phyloP scores from a whole-genome alignment of 192 early-diverging fungal species.

The Entomortierella beljakovae region DNA sequence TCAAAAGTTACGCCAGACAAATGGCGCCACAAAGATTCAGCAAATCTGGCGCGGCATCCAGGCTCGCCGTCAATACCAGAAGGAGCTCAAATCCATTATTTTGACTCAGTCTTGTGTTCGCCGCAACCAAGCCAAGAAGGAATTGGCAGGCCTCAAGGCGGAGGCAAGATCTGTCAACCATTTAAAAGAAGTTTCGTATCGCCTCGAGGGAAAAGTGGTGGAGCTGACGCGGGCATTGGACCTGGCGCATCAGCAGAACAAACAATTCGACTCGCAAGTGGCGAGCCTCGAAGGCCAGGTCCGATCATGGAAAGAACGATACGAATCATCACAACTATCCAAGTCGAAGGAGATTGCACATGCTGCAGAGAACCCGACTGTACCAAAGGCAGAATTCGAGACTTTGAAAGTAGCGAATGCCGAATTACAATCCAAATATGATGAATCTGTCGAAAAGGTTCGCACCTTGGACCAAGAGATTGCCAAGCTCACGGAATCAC shows the following conservation, averaged over 20 bases:
- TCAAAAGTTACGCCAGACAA: constrained; percentile 64
- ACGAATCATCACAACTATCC: constrained; percentile 61
- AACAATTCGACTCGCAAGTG: constrained; percentile 65
- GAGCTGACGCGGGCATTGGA: constrained; percentile 88
- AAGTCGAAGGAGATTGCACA: constrained; percentile 67
- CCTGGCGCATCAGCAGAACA: constrained; percentile 77
- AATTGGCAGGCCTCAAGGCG: constrained; percentile 75
- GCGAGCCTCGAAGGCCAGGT: constrained; percentile 73
- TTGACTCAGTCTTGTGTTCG: constrained; percentile 88
- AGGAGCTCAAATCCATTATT: constrained; percentile 67
- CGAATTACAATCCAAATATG: constrained; percentile 69
- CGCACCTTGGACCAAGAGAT: constrained; percentile 73
- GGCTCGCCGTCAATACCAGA: constrained; percentile 70
- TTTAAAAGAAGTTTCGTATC: constrained; percentile 93
- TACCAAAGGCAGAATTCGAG: constrained; percentile 70
- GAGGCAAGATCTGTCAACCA: constrained; percentile 93
- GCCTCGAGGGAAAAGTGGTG: constrained; percentile 96
- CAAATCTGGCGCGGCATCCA: constrained; percentile 71
- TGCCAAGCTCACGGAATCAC: constrained; percentile 64
- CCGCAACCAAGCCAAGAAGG: constrained; percentile 74
- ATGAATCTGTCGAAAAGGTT: constrained; percentile 67
- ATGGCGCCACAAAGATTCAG: constrained; percentile 86
- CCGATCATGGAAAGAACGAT: constrained; percentile 76
- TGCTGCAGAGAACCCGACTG: constrained; percentile 66
- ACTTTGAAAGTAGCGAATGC: constrained; percentile 67